These are phyloP conservation scores for Coniosporium apollinis DNA, from an alignment of 495 filamentous ascomycete species.

Conservation along the genomic window DNA sequence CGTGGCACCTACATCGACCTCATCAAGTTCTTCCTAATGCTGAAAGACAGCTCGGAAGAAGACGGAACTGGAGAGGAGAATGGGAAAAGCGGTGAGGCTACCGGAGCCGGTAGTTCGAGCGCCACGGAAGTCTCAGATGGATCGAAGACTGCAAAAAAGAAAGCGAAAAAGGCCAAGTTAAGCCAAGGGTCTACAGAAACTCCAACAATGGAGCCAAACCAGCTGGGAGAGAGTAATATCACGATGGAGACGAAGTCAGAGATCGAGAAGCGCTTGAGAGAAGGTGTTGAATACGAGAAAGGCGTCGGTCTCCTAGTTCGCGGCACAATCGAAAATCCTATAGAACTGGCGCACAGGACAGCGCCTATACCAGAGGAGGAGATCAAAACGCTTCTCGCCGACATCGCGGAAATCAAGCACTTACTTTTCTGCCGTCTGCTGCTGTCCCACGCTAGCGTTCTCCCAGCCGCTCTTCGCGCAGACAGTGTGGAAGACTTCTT, in stretches of 20 bases:
- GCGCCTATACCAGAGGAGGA: constrained; percentile 29
- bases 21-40: constrained; percentile 30
- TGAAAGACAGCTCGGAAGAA: constrained; percentile 13
- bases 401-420: constrained; percentile 33
- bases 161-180: constrained; percentile 26
- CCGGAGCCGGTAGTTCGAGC: neutral
- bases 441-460: constrained; percentile 29
- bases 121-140: constrained; percentile 5
- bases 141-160: constrained; percentile 20
- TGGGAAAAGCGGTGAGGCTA: constrained; percentile 3
- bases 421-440: constrained; percentile 35
- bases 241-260: constrained; percentile 11
- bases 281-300: constrained; percentile 26
- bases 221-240: constrained; percentile 1
- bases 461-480: constrained; percentile 28
- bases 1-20: constrained; percentile 28
- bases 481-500: constrained; percentile 32
- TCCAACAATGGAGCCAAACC: constrained; percentile 8
- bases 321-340: constrained; percentile 25
- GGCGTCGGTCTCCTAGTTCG: constrained; percentile 21
- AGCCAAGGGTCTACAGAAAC: too few relatives aligned
- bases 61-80: constrained; percentile 2
- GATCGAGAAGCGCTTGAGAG: constrained; percentile 13
- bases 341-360: constrained; percentile 14
- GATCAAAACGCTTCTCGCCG: constrained; percentile 25